A percentile compares a stretch with the other conserved stretches of the same genome.
Evolutionary conservation across 2,329 filamentous ascomycete species (phyloP).

Genomic region (Calonectria pseudoreteaudii): DNA sequence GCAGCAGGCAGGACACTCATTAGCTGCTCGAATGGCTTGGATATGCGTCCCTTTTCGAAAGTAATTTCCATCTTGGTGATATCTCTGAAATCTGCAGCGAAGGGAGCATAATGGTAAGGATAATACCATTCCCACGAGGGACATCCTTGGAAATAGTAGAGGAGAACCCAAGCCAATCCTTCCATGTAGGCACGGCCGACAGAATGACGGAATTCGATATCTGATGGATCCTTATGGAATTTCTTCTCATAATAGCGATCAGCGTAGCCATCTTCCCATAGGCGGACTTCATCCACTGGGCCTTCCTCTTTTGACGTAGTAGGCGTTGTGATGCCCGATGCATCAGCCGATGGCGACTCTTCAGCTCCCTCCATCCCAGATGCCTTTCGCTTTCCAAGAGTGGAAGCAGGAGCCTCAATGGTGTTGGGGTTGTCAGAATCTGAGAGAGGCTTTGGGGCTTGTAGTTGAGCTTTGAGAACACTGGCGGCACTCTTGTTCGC

Average conservation of each 20-base stretch:
- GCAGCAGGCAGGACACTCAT: slow-evolving; percentile 98
- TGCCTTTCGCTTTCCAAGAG: slow-evolving; percentile 81
- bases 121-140: slow-evolving; percentile 99
- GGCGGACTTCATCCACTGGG: slow-evolving; percentile 82
- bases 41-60: slow-evolving; percentile 87
- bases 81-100: slow-evolving; percentile 93
- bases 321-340: slow-evolving; percentile 60
- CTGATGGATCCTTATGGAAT: slow-evolving; percentile 84
- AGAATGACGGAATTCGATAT: slow-evolving; percentile 87
- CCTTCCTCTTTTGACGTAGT: slow-evolving; percentile 68
- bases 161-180: slow-evolving; percentile 92
- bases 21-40: slow-evolving; percentile 93
- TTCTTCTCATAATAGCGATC: slow-evolving; percentile 98
- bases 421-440: slow-evolving; percentile 36
- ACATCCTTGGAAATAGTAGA: slow-evolving; percentile 98
- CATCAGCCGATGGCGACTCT: slow-evolving; percentile 70
- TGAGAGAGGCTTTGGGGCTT: slow-evolving; percentile 53
- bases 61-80: slow-evolving; percentile 81
- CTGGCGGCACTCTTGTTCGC: slow-evolving; percentile 97
- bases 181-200: slow-evolving; percentile 94
- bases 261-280: slow-evolving; percentile 96
- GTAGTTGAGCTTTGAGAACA: slow-evolving; percentile 83
- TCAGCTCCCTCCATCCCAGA: slow-evolving; percentile 73
- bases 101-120: slow-evolving; percentile 97
- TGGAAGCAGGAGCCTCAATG: slow-evolving; percentile 58